phyloP scores from a whole-genome alignment of 768 basidiomycete genomes.

The Pholiota molesta region DNA sequence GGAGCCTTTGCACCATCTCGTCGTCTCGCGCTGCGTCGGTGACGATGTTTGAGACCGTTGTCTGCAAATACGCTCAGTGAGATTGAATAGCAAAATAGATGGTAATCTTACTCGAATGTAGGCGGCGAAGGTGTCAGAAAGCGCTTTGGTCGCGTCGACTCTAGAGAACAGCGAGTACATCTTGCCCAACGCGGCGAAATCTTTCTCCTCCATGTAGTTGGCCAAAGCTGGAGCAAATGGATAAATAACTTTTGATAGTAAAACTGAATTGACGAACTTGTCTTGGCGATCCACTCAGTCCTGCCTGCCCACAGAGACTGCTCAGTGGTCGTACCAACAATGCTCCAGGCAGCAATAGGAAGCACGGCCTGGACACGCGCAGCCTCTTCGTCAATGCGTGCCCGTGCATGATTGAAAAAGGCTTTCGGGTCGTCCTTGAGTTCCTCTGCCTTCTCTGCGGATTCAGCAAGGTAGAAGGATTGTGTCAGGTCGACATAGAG shows the following conservation, averaged over 20 bases:
- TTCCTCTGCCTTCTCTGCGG: conserved; percentile 36
- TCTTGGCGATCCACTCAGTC: conserved; percentile 40
- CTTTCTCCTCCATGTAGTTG: conserved; percentile 49
- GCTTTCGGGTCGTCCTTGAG: conserved; percentile 45
- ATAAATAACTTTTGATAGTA: neutral
- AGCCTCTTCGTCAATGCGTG: conserved; percentile 58
- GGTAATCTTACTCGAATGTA: conserved; percentile 55
- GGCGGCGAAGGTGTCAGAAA: conserved; percentile 64
- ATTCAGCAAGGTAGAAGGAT: conserved; percentile 58
- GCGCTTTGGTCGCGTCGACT: conserved; percentile 52
- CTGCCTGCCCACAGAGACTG: conserved; percentile 47
- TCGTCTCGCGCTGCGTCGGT: conserved; percentile 66
- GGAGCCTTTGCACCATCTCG: conserved; percentile 74
- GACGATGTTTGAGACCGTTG: conserved; percentile 64
- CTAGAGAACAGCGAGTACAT: conserved; percentile 69
- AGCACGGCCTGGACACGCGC: conserved; percentile 55
- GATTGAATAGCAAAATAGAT: neutral
- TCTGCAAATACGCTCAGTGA: conserved; percentile 36
- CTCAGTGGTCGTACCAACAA: conserved; percentile 58
- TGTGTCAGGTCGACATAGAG: conserved; percentile 53
- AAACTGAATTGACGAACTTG: conserved; percentile 26
- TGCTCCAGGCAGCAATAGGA: conserved; percentile 48
- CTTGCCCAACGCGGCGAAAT: conserved; percentile 29
- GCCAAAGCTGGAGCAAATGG: conserved; percentile 48
- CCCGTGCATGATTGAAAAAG: conserved; percentile 55